Evolutionary conservation across 1,284 basidiomycete species (phyloP), one percentile per base, ranked within the genome.

Genomic region (Ustilago hordei): DNA sequence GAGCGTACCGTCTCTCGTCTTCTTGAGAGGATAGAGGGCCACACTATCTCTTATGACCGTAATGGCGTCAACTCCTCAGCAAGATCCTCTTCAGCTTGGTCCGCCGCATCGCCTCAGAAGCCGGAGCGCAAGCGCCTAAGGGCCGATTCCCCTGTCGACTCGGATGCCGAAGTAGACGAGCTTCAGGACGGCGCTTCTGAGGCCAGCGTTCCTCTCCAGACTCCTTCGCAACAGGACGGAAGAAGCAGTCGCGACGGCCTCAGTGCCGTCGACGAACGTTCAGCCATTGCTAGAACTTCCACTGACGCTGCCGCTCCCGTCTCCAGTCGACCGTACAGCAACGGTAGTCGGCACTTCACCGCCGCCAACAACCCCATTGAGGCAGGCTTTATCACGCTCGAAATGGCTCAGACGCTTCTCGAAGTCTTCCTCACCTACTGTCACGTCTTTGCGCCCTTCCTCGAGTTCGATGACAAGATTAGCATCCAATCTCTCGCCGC

Each of bases 151-250:
- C 62, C 62, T 6, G 69, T 69, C 12, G 75, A 77, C 12, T 77
- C 75, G 13, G 75, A 77, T 31, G 61, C 59, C 31, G 75, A 77
- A 36, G 63, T 77, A 17, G 75, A 77, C 39, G 75, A 77, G 50
- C 69, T 77, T 5, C 75, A 72, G 48, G 75, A 77, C 23, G 66
- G 60, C 45, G 65, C 55, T 5, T 77, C 75, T 4, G 75, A 77
- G 36, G 64, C 73, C 2, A 75, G 72, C 54, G 60, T 67, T 4
- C 69, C 69, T 2, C 64, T 72, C 13, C 69, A 62, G 31, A 32
- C 60, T 28, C 50, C 64, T 32, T 56, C 60, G 8, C 60, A 64
- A 17, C 64, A 60, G 36, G 60, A 63, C n/a, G 43, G 55, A 39
- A 55, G 52, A 39, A 55, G 35, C 38, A 62, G 63, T 31, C 63